Percentiles rank a stretch among this genome's conserved stretches.
Conservation (phyloP, 2,329 filamentous ascomycete genomes). For the Colletotrichum nymphaeae region DNA sequence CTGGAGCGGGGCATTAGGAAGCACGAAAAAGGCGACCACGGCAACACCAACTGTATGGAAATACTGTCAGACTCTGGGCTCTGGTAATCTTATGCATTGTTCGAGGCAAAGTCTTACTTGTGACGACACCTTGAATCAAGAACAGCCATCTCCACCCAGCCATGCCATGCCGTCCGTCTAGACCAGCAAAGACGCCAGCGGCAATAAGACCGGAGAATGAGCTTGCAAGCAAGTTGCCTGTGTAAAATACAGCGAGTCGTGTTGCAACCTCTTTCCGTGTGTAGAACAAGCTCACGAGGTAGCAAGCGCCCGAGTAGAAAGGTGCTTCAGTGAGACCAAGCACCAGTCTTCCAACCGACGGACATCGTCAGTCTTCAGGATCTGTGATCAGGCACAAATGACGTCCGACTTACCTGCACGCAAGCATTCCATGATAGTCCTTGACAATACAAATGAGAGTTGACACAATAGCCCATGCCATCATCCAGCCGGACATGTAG, state of each 20-base stretch:
- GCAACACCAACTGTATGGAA: slow-evolving; percentile 28
- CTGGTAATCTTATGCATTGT: no score
- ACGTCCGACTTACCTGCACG: slow-evolving; percentile 50
- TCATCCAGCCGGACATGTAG: slow-evolving; percentile 29
- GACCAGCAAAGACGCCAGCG: slow-evolving; percentile 49
- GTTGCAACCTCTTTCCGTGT: slow-evolving; percentile 59
- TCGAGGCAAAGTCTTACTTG: no score
- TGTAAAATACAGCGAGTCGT: slow-evolving; percentile 57
- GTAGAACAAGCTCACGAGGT: slow-evolving; percentile 64
- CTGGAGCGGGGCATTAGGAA: slow-evolving; percentile 42
- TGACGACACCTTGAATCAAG: no score
- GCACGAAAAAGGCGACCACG: slow-evolving; percentile 37
- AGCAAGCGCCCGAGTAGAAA: slow-evolving; percentile 47
- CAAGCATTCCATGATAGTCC: slow-evolving; percentile 51
- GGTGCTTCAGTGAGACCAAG: no score
- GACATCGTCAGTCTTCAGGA: slow-evolving; percentile 34
- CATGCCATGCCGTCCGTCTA: slow-evolving; percentile 41
- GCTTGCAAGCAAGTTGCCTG: slow-evolving; percentile 48
- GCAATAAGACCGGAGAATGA: slow-evolving; percentile 58
- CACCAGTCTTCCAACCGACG: no score
- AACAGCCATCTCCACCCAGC: slow-evolving; percentile 44
- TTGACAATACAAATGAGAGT: slow-evolving; percentile 53
- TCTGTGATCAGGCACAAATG: slow-evolving; percentile 42
- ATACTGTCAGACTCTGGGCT: no score
- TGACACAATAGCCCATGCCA: slow-evolving; percentile 52